Evolutionary conservation across 495 filamentous ascomycete genomes (phyloP), one percentile per base, ranked within the genome.

Genomic region (Penicillium fimorum): DNA sequence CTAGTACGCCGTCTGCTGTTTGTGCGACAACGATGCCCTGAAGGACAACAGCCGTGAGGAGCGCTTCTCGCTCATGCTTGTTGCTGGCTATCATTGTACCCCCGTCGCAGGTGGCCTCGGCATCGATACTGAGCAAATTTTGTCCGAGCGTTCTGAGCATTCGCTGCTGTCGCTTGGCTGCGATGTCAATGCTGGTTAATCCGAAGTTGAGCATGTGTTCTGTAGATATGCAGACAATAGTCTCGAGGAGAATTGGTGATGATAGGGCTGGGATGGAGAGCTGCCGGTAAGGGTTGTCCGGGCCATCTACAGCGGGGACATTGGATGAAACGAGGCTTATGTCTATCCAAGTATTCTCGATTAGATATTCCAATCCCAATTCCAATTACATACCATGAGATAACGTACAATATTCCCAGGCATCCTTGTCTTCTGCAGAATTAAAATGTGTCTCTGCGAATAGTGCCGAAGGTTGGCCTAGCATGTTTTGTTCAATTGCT

Each of bases 171-270:
- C 61, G 59, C 32, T 61, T 53, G 40, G 64, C 66, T 45, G 66
- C 66, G 10, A 53, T 55, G 25, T 64, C 58, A 13, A 69, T 52
- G 46, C 59, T 66, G 13, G 61, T 48, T 7, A 69, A 47, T 5
- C 61, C 64, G 25, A 69, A 69, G 43, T 69, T 69, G 8, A 69
- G 64, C 66, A 69, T 69, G 35, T 66, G 66, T 38, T 69, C 66
- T 33, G 63, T 64, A 8, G 66, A 64, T 50, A 69, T 69, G 55
- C 66, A 69, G 11, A 69, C 54, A 4, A 69, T 61, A 2, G 66
- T 69, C 22, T 69, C 61, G 24, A 61, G 61, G 2, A 69, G 41
- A 13, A 69, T 59, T 7, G 66, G 64, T 1, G 63, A 64, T 15
- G 66, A 64, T 2, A 69, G 30, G 0, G 66, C 63, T 11, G 55